These are phyloP conservation scores for Starmerella khaoyaiensis DNA, from an alignment of 805 yeast species.

Conservation along the genomic window DNA sequence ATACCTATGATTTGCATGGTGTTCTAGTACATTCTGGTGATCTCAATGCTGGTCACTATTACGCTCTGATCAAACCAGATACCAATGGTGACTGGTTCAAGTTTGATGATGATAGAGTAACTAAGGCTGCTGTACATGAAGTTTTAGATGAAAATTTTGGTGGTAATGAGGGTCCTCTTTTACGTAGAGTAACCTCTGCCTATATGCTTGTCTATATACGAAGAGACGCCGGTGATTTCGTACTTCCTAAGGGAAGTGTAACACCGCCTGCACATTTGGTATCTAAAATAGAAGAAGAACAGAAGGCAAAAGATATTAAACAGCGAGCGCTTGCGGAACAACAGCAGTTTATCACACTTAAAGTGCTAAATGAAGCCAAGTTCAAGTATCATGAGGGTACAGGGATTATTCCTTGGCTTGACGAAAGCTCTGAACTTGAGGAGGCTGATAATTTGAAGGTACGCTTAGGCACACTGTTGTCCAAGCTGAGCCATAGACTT, in stretches of 20 bases:
- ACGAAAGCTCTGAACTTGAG: conserved; percentile 9
- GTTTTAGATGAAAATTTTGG: conserved; percentile 92
- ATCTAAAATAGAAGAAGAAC: conserved; percentile 49
- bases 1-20: conserved; percentile 78
- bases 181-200: conserved; percentile 82
- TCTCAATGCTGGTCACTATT: conserved; percentile 90
- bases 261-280: conserved; percentile 56
- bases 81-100: conserved; percentile 54
- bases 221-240: conserved; percentile 40
- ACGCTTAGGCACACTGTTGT: conserved; percentile 12
- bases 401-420: conserved; percentile 13
- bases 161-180: conserved; percentile 38
- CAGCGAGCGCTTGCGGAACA: conserved; percentile 59
- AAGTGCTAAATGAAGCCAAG: conserved; percentile 4
- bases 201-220: conserved; percentile 92
- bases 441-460: conserved; percentile 8
- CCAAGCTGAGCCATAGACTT: conserved; percentile 4
- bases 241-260: conserved; percentile 41
- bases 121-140: conserved; percentile 69
- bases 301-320: conserved; percentile 39
- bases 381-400: conserved; percentile 12
- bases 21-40: conserved; percentile 95
- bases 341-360: conserved; percentile 26
- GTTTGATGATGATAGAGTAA: conserved; percentile 92
- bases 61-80: conserved; percentile 80